Base-by-base conservation (phyloP, 1,284 basidiomycete genomes). In the Neolentinus lepideus region DNA sequence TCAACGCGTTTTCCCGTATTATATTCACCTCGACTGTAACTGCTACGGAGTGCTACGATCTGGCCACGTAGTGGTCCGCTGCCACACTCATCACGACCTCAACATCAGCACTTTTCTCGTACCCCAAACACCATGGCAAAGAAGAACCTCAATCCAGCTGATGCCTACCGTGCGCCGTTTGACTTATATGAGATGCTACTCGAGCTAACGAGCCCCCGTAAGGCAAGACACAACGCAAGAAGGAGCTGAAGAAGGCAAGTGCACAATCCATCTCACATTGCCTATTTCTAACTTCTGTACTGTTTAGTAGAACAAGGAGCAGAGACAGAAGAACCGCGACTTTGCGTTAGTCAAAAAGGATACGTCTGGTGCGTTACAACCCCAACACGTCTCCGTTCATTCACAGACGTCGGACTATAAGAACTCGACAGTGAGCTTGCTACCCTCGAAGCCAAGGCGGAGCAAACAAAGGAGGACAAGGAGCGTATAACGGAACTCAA, bases 161-260 rank as follows among this genome's bases (percentile, higher is more conserved):
- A 95, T 66, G 85, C 92, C 0, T 87, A 76, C 67, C 83, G 92
- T 93, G 65, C 60, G 80, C 68, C 38, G 14, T 52, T 14, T 38
- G 21, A 51, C 14, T 10, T n/a, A 43, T 52, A 1, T 29, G 27
- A 27, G 4, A 31, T 31, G 29, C 29, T 31, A 31, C 29, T 6
- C 6, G 12, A 12, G 29, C 29, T 31, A 31, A 31, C 29, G 29
- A 6, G 29, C 6, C 29, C 29, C 29, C 12, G 29, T 31, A 6
- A 93, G 90, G 90, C 59, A 96, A 96, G 73, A 84, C 88, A 6
- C 85, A 88, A 66, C 79, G 90, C 59, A 92, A 91, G 70, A 94
- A 91, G 68, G 92, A 96, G 68, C 74, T 94, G 33, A 94, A 93
- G 75, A 94, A 94, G 85, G 92, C 88, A 70, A 61, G 75, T 58